Evolutionary conservation across 225 moss, liverwort and hornwort species (phyloP), one percentile per base, ranked within the genome.

Genomic region (Anthoceros angustus): DNA sequence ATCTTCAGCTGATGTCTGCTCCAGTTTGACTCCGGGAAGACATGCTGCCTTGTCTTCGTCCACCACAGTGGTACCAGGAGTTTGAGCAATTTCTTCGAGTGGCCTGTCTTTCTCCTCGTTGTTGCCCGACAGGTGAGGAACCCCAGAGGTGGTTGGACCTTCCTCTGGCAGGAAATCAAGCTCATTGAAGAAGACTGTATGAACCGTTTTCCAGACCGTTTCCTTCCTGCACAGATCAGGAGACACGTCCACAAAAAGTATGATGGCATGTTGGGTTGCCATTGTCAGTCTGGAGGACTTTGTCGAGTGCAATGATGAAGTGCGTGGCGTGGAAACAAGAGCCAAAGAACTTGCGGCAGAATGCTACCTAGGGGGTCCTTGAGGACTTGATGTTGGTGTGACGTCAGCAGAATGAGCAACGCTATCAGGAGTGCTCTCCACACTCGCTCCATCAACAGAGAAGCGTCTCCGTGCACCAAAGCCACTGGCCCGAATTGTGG

Each of bases 101-200:
- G 50, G 55, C 40, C 63, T 45, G 72, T 39, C 45, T 62, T 66
- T 66, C 74, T 64, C 79, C 74, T 41, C 18, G 41, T 43, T 69
- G 23, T 66, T 68, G 64, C 26, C 42, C 60, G 55, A 21, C 43
- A 6, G 50, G 62, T n/a, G 66, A 43, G 71, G 70, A 62, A 40
- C 32, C 23, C 73, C 60, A 71, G 66, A 72, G 61, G 75, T 67
- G 0, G 70, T 62, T 18, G 77, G 50, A 73, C 70, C 73, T 64
- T 82, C 81, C 45, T 80, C 73, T 62, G 69, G 75, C 42, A 76
- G 73, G 42, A 73, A 86, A 63, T 81, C 79, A 64, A 75, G 79
- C 63, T 83, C 88, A 72, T 83, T 76, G 67, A 82, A 88, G 42
- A 78, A 76, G 67, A 86, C 79, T 45, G 88, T 83, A 66, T 83